A percentile compares a stretch with the other conserved stretches of the same genome.
Conservation (phyloP, 1,139 yeast species). For the Magnusiomyces fungicola region DNA sequence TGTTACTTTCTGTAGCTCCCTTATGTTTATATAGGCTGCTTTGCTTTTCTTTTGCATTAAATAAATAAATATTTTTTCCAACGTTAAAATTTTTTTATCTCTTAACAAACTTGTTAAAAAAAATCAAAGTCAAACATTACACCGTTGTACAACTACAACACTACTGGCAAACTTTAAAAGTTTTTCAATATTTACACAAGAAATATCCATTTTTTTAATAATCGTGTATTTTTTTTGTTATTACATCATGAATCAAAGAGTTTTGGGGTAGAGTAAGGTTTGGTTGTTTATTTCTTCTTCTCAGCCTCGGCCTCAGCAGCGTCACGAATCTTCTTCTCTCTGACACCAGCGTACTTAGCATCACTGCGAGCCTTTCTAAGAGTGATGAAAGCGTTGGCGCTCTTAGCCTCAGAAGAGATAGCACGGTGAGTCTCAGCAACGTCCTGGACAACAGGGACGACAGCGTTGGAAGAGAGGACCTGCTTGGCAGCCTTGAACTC, state of each 20-base stretch:
- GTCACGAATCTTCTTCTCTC: constrained; percentile 95
- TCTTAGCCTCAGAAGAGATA: constrained; percentile 80
- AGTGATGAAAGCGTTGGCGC: constrained; percentile 73
- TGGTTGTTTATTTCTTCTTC: constrained; percentile 72
- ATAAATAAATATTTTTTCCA: not conserved
- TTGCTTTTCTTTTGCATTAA: not conserved
- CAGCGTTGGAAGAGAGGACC: constrained; percentile 61
- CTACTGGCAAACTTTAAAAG: too few relatives aligned
- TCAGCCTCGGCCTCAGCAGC: constrained; percentile 99
- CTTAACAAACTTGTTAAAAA: not conserved
- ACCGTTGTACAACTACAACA: too few relatives aligned
- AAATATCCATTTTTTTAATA: not conserved
- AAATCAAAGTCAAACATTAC: not conserved
- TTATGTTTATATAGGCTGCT: not conserved
- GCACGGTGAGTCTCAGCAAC: constrained; percentile 70
- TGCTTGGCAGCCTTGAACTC: constrained; percentile 67
- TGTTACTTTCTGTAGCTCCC: not conserved
- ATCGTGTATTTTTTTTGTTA: not conserved
- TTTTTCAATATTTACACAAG: not conserved
- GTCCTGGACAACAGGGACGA: constrained; percentile 90
- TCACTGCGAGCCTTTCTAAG: constrained; percentile 92
- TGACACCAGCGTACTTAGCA: constrained; percentile 88
- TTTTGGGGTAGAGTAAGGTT: not conserved
- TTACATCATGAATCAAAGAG: constrained; percentile 2
- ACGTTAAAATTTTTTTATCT: too few relatives aligned